These are phyloP conservation scores for Fermentozyma sake DNA, from an alignment of 1,139 yeast genomes.

Conservation along the genomic window DNA sequence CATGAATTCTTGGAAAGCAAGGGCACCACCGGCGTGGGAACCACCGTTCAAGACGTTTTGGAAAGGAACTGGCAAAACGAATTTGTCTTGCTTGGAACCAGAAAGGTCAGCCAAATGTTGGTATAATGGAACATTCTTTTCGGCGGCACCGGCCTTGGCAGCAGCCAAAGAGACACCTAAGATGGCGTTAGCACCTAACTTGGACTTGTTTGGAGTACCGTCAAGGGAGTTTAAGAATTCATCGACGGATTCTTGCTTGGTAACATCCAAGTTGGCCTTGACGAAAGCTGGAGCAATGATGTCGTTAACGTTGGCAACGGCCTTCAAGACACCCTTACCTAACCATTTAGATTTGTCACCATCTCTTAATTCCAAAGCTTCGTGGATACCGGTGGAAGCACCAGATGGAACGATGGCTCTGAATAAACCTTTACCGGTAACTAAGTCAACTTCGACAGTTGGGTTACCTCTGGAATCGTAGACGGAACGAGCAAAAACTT, in stretches of 20 bases:
- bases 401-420: constrained; percentile 96
- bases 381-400: constrained; percentile 94
- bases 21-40: constrained; percentile 98
- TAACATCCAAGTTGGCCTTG: constrained; percentile 68
- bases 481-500: constrained; percentile 85
- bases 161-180: constrained; percentile 92
- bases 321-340: constrained; percentile 93
- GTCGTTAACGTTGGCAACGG: constrained; percentile 86
- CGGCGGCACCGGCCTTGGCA: constrained; percentile 94
- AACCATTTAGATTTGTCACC: constrained; percentile 91
- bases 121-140: constrained; percentile 82
- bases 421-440: constrained; percentile 83
- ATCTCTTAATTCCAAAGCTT: constrained; percentile 94
- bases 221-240: constrained; percentile 73
- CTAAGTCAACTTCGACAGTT: constrained; percentile 90
- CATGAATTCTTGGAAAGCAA: constrained; percentile 98
- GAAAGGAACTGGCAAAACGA: constrained; percentile 91
- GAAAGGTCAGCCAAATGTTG: constrained; percentile 75
- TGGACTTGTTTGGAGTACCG: constrained; percentile 92
- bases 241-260: constrained; percentile 76
- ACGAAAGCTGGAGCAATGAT: constrained; percentile 85
- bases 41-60: constrained; percentile 98
- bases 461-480: constrained; percentile 99
- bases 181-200: constrained; percentile 94
- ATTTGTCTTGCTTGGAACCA: constrained; percentile 51